Base-by-base conservation (phyloP, 305 asterid genomes). In the Rubia balearica region DNA sequence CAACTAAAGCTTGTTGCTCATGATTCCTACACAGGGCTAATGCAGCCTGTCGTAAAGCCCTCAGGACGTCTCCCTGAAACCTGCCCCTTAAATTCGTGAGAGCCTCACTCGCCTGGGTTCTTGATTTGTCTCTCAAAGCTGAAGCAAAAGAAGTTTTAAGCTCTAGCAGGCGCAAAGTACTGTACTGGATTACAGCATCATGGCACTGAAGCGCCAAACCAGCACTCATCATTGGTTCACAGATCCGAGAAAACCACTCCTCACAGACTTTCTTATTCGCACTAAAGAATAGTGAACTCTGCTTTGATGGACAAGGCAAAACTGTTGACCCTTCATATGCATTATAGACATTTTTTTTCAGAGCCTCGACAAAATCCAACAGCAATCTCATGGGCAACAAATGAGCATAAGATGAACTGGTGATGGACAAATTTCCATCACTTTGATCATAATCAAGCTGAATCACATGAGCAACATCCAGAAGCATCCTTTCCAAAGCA, bases 161-260 rank as follows among this genome's bases (percentile, higher is more conserved):
- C 79, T 95, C 98, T 77, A 80, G 87, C 83, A 95, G 80, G 65
- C 98, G 90, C 69, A 87, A 67, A 19, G 86, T 71, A 73, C 96
- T 87, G 74, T 95, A 91, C 72, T 90, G 93, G 81, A 91, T 79
- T 48, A 95, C 86, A 73, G 96, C 92, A 85, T 88, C 89, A 78
- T 91, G 95, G 76, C 96, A 91, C 80, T 91, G 97, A 73, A 95
- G 90, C 4, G 96, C 90, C 81, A 87, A 72, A 75, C 99, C 99
- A 79, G 99, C 99, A 82, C 90, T 92, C 98, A 95, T 87, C 98
- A 95, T 95, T 70, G 98, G 99, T 85, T 95, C 99, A 80, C 87
- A 88, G 73, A 95, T 95, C 81, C 99, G 89, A 79, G 99, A 91
- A 83, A 95, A 95, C 99, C 99, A 95, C 85, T 95, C 99, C 85